Conservation (phyloP, 768 basidiomycete genomes). For the Goffeauzyma gilvescens region DNA sequence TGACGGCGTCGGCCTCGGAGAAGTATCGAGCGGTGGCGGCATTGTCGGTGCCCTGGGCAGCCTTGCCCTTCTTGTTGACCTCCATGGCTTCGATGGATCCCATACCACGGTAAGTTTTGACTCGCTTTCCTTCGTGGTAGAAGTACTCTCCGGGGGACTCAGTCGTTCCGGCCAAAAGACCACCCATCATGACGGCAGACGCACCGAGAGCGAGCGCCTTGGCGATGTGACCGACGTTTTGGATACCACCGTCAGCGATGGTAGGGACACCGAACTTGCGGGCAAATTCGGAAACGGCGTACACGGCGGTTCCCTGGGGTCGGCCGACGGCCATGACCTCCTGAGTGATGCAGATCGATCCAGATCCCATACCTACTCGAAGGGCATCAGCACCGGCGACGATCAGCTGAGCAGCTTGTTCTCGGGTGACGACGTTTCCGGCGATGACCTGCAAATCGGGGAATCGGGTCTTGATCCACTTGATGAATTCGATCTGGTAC, state of each 20-base stretch:
- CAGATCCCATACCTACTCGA: slow-evolving; percentile 91
- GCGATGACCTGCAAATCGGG: slow-evolving; percentile 82
- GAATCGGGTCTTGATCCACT: slow-evolving; percentile 72
- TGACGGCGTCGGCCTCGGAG: slow-evolving; percentile 75
- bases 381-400: slow-evolving; percentile 88
- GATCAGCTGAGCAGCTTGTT: slow-evolving; percentile 86
- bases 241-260: slow-evolving; percentile 86
- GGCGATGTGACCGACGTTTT: slow-evolving; percentile 91
- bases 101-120: slow-evolving; percentile 98
- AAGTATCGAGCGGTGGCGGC: slow-evolving; percentile 94
- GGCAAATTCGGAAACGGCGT: slow-evolving; percentile 83
- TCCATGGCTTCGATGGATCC: slow-evolving; percentile 50
- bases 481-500: slow-evolving; percentile 84
- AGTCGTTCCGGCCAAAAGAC: slow-evolving; percentile 80
- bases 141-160: slow-evolving; percentile 98
- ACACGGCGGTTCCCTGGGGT: slow-evolving; percentile 97
- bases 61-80: slow-evolving; percentile 35
- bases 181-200: slow-evolving; percentile 97
- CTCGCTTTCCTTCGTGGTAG: slow-evolving; percentile 95
- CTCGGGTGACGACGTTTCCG: slow-evolving; percentile 93
- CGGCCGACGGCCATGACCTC: slow-evolving; percentile 98
- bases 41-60: slow-evolving; percentile 43
- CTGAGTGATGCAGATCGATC: slow-evolving; percentile 98
- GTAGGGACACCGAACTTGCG: slow-evolving; percentile 82
- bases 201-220: slow-evolving; percentile 90